Conservation (phyloP, 345 rosid genomes). For the Citrus glauca region DNA sequence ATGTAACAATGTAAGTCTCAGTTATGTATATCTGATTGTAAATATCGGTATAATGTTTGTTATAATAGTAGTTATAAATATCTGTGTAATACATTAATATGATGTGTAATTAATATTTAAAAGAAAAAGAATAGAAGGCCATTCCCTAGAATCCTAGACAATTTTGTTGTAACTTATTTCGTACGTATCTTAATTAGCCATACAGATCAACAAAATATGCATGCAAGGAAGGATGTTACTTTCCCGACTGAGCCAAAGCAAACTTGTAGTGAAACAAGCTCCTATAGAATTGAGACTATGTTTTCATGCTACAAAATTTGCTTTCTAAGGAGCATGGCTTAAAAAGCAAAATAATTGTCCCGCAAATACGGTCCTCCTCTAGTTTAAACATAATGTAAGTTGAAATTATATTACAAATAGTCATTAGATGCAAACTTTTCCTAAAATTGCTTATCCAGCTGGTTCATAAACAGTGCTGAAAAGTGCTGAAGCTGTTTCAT, state of each 20-base stretch:
- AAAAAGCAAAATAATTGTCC: neutral
- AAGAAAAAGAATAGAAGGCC: too few species aligned
- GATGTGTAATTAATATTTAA: too few species aligned
- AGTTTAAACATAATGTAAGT: neutral
- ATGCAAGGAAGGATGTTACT: neutral
- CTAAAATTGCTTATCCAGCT: neutral
- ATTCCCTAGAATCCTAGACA: neutral
- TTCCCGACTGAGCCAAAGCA: neutral
- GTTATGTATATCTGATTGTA: too few species aligned
- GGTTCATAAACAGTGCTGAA: neutral
- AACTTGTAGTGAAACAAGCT: neutral
- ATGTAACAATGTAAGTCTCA: too few species aligned
- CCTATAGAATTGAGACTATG: neutral
- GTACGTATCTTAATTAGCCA: neutral
- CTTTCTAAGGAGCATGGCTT: too few species aligned
- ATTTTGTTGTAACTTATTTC: neutral
- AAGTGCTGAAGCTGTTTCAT: neutral
- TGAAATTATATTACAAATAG: conserved; percentile 1
- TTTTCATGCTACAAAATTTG: neutral
- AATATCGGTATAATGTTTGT: too few species aligned
- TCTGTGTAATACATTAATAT: too few species aligned
- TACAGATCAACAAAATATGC: neutral
- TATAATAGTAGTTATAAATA: too few species aligned
- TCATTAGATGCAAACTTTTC: neutral
- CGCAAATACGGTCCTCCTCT: conserved; percentile 2